Evolutionary conservation across 2,329 filamentous ascomycete species (phyloP).

Genomic region (Aspergillus sp.): DNA sequence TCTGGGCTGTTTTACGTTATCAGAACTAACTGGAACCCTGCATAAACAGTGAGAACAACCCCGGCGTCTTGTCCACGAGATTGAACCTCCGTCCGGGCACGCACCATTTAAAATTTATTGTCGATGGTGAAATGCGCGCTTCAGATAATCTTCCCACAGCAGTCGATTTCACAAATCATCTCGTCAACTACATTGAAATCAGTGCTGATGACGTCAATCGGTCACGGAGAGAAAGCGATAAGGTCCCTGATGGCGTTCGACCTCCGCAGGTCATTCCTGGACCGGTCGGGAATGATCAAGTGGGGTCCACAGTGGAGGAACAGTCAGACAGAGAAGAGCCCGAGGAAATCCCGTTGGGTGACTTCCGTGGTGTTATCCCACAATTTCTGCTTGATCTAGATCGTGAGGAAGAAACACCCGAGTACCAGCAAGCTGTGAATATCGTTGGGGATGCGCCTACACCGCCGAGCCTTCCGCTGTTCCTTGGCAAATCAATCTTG

Average conservation of each 20-base stretch:
- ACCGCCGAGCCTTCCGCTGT: conserved; percentile 83
- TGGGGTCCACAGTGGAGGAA: conserved; percentile 44
- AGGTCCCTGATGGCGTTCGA: conserved; percentile 41
- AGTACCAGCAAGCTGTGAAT: conserved; percentile 71
- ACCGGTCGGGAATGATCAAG: conserved; percentile 31
- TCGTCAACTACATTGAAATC: conserved; percentile 98
- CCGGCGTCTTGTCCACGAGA: conserved; percentile 69
- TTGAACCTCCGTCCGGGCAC: conserved; percentile 88
- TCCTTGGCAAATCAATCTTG: conserved; percentile 89
- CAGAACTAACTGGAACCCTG: conserved; percentile 14
- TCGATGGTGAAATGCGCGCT: conserved; percentile 90
- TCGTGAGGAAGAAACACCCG: conserved; percentile 73
- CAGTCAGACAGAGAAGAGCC: conserved; percentile 48
- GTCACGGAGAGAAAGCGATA: conserved; percentile 38
- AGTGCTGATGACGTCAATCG: conserved; percentile 67
- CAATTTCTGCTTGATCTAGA: conserved; percentile 84
- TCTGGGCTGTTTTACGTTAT: conserved; percentile 11
- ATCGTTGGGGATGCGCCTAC: conserved; percentile 78
- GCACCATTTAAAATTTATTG: conserved; percentile 94
- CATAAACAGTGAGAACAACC: conserved; percentile 43
- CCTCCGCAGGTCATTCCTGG: conserved; percentile 48
- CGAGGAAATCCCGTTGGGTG: conserved; percentile 58
- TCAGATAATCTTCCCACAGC: conserved; percentile 86
- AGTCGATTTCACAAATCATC: conserved; percentile 95
- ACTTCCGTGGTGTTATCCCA: conserved; percentile 75